A percentile compares a stretch with the other conserved stretches of the same genome.
Conservation (phyloP, 306 rosid species). For the Abrus pulchellus region DNA sequence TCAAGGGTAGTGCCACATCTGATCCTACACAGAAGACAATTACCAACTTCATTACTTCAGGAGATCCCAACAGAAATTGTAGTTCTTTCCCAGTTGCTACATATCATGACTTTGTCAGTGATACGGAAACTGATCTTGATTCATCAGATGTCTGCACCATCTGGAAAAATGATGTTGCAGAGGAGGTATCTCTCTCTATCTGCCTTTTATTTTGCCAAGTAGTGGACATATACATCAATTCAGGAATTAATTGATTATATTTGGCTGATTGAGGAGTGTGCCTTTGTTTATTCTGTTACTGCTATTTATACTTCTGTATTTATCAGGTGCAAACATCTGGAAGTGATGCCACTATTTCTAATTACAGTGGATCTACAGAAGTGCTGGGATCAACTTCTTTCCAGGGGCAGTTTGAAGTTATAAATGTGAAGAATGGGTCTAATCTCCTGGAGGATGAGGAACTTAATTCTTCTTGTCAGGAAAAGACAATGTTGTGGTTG, state of each 20-base stretch:
- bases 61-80: constrained; percentile 58
- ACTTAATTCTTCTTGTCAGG: constrained; percentile 52
- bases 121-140: constrained; percentile 56
- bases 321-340: constrained; percentile 49
- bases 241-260: constrained; percentile 30
- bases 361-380: constrained; percentile 33
- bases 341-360: constrained; percentile 47
- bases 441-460: constrained; percentile 43
- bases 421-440: constrained; percentile 44
- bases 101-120: constrained; percentile 52
- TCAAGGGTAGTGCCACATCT: constrained; percentile 53
- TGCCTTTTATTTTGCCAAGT: not conserved
- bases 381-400: constrained; percentile 50
- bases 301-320: constrained; percentile 33
- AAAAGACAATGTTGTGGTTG: constrained; percentile 64
- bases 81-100: constrained; percentile 50
- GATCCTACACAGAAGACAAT: constrained; percentile 84
- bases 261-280: constrained; percentile 23
- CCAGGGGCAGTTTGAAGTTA: constrained; percentile 45
- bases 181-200: constrained; percentile 44
- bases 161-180: constrained; percentile 47
- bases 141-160: constrained; percentile 45
- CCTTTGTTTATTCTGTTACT: not conserved
- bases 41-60: constrained; percentile 66
- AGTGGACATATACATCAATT: constrained; percentile 43